phyloP scores from a whole-genome alignment of 306 rosid species.

The Cucumis cinereus region DNA sequence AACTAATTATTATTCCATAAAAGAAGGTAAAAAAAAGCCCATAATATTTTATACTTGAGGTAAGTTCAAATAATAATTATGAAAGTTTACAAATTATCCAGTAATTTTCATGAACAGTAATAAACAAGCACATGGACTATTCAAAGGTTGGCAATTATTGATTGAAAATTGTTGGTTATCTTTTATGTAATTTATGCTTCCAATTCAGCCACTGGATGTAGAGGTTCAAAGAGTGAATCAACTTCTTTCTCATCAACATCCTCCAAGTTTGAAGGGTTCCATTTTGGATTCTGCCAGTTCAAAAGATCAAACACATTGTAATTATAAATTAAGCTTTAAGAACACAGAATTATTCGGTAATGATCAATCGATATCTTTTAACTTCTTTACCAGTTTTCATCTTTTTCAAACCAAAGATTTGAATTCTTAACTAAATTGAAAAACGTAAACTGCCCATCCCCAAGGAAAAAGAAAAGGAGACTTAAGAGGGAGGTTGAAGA shows the following conservation, averaged over 20 bases:
- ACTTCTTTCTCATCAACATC: conserved; percentile 52
- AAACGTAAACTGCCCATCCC: neutral
- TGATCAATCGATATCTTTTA: too few relatives aligned
- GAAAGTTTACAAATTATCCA: neutral
- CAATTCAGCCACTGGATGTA: conserved; percentile 42
- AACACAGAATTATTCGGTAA: neutral
- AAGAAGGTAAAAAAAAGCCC: neutral
- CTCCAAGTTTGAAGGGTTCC: conserved; percentile 68
- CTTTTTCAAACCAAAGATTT: too few relatives aligned
- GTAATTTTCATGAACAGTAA: neutral
- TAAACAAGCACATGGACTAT: neutral
- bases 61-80: neutral
- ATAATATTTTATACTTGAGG: neutral
- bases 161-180: neutral
- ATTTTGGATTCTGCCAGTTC: conserved; percentile 63
- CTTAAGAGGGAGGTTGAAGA: conserved; percentile 1
- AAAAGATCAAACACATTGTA: neutral
- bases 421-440: too few relatives aligned
- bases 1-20: neutral
- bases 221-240: conserved; percentile 50
- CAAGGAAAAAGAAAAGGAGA: neutral
- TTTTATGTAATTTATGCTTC: conserved; percentile 17
- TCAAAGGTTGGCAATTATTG: neutral
- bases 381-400: too few relatives aligned
- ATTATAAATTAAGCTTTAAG: neutral